These are phyloP conservation scores for Vaccinium darrowii DNA, from an alignment of 148 eudicot species.

Conservation along the genomic window DNA sequence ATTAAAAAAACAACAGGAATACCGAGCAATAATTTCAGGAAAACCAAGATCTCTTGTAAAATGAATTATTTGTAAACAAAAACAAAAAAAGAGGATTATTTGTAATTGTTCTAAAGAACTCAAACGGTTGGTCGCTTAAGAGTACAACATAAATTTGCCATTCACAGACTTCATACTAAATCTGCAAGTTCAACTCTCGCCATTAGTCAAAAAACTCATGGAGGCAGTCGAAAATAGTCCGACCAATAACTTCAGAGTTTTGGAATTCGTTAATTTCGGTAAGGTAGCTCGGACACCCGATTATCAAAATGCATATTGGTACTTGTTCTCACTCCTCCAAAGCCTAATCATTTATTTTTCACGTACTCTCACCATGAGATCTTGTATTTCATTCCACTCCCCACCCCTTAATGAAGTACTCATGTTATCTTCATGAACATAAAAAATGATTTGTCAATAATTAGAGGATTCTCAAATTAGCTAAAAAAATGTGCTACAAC, in stretches of 20 bases:
- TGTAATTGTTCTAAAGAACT: neutral
- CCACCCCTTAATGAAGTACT: no score
- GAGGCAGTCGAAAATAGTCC: neutral
- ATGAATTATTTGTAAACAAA: neutral
- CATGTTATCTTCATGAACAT: no score
- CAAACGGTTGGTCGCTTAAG: neutral
- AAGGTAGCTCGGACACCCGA: neutral
- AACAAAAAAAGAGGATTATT: neutral
- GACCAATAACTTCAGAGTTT: neutral
- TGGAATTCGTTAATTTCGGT: neutral
- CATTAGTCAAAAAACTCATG: neutral
- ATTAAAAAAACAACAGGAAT: neutral
- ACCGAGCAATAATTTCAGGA: neutral
- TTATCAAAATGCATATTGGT: neutral
- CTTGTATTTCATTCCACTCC: no score
- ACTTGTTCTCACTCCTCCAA: neutral
- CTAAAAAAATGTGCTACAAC: neutral
- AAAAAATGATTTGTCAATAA: neutral
- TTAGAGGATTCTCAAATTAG: neutral
- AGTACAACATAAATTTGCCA: neutral
- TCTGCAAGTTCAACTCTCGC: neutral
- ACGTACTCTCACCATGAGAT: neutral
- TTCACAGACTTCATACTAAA: neutral
- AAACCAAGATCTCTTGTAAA: neutral
- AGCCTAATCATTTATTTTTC: neutral